Percentiles rank a stretch among this genome's conserved stretches.
These are phyloP conservation scores for Calycina marina DNA, from an alignment of 2,329 filamentous ascomycete genomes.

Conservation along the genomic window DNA sequence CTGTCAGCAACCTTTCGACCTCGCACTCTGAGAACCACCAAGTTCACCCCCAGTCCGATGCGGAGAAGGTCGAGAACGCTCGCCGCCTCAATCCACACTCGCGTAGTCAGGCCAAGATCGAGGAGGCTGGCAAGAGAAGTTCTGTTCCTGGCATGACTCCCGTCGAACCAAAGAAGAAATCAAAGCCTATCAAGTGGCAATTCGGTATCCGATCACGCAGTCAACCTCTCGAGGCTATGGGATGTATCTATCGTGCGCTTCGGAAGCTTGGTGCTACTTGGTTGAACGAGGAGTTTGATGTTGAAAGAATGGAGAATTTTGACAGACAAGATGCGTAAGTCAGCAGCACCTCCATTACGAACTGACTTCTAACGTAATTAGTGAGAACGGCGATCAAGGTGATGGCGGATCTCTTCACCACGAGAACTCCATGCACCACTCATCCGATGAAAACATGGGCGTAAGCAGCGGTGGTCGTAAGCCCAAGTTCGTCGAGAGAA, in stretches of 20 bases:
- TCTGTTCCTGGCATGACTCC: conserved; percentile 41
- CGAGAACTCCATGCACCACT: conserved; percentile 23
- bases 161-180: conserved; percentile 53
- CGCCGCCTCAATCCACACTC: conserved; percentile 77
- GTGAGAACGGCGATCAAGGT: conserved; percentile 22
- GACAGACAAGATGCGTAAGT: too few species aligned
- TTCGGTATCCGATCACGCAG: conserved; percentile 95
- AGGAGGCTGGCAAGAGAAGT: conserved; percentile 45
- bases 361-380: conserved; percentile 8
- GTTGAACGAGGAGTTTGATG: conserved; percentile 50
- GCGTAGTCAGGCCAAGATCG: conserved; percentile 52
- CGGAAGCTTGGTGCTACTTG: conserved; percentile 80
- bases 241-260: conserved; percentile 89
- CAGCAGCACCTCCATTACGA: too few species aligned
- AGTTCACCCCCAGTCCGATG: conserved; percentile 36
- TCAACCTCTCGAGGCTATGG: conserved; percentile 81
- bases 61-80: conserved; percentile 69
- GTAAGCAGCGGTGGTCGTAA: background rate
- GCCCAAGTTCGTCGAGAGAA: conserved; percentile 23
- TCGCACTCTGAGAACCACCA: conserved; percentile 27
- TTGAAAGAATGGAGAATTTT: too few species aligned
- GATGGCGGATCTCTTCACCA: conserved; percentile 25
- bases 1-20: conserved; percentile 22
- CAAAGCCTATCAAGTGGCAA: conserved; percentile 83
- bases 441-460: conserved; percentile 15